Evolutionary conservation across 371 early-diverging fungal genomes (phyloP).

Genomic region (Conidiobolus incongruus): DNA sequence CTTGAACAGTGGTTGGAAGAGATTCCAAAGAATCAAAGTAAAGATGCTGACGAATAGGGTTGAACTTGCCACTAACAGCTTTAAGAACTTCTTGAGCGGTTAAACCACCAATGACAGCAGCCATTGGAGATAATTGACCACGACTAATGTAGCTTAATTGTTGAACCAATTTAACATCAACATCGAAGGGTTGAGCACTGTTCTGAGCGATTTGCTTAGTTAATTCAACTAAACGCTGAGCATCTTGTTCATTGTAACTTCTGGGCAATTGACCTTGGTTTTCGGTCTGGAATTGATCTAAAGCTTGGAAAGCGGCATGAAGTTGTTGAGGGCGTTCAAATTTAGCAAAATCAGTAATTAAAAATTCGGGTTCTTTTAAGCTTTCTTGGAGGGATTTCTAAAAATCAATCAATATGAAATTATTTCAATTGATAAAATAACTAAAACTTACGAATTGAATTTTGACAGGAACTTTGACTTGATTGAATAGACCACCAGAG

Average conservation of each 20-base stretch:
- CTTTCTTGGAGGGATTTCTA: constrained; percentile 52
- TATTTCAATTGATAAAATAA: not conserved
- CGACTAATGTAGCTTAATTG: constrained; percentile 68
- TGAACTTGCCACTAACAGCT: constrained; percentile 87
- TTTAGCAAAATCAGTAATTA: constrained; percentile 90
- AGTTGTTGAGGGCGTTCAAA: constrained; percentile 84
- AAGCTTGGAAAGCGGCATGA: constrained; percentile 83
- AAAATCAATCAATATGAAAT: not conserved
- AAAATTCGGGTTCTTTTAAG: constrained; percentile 57
- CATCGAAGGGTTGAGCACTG: constrained; percentile 10
- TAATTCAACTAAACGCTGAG: constrained; percentile 19
- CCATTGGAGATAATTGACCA: constrained; percentile 93
- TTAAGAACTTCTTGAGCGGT: constrained; percentile 99
- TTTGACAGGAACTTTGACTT: constrained; percentile 78
- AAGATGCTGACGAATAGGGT: constrained; percentile 87
- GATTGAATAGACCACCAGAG: constrained; percentile 76
- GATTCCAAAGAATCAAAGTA: constrained; percentile 97
- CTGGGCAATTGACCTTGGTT: constrained; percentile 33
- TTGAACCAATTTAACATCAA: constrained; percentile 71
- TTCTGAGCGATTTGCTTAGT: constrained; percentile 23
- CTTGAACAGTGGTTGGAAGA: constrained; percentile 58
- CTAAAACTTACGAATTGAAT: constrained; percentile 44
- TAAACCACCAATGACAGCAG: constrained; percentile 94
- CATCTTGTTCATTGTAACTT: constrained; percentile 41
- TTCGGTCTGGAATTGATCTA: constrained; percentile 44